Evolutionary conservation across 176 grass and related monocot species (phyloP).

Genomic region (Tuctoria greenei): DNA sequence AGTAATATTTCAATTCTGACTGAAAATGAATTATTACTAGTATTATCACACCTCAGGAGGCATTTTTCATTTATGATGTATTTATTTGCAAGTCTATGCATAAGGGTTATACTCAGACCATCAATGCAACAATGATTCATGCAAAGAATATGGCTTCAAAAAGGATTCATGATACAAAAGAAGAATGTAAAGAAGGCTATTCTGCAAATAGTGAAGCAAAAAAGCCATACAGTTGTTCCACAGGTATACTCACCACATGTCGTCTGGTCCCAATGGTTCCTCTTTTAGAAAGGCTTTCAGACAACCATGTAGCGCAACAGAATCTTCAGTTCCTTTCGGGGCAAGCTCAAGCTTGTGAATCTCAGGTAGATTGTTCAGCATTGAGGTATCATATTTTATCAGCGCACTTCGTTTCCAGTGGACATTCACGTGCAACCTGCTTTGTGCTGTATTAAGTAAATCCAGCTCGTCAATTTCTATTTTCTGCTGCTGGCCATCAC

Average conservation of each 20-base stretch:
- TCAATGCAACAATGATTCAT: conserved; percentile 6
- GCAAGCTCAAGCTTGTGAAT: conserved; percentile 77
- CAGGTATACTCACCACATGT: conserved; percentile 81
- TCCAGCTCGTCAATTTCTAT: conserved; percentile 58
- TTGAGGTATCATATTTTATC: conserved; percentile 44
- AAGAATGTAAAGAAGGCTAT: conserved; percentile 4
- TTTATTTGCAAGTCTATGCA: conserved; percentile 9
- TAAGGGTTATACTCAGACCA: conserved; percentile 7
- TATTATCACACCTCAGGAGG: not conserved
- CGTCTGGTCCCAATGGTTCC: conserved; percentile 78
- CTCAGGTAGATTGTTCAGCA: conserved; percentile 56
- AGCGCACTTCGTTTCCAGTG: conserved; percentile 45
- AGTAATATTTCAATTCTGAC: conserved; percentile 23
- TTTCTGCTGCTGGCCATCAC: conserved; percentile 50
- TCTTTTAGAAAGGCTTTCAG: conserved; percentile 88
- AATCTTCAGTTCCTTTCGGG: conserved; percentile 59
- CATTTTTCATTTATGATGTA: conserved; percentile 1
- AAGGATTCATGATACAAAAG: not conserved
- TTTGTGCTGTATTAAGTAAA: conserved; percentile 41
- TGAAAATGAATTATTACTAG: conserved; percentile 1
- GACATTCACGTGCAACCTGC: conserved; percentile 60
- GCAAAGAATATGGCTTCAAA: conserved; percentile 10
- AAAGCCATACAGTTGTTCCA: conserved; percentile 35
- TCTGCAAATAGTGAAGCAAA: conserved; percentile 42
- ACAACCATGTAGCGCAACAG: conserved; percentile 72